A percentile compares a stretch with the other conserved stretches of the same genome.
phyloP scores from a whole-genome alignment of 768 basidiomycete species.

The Suillus occidentalis region DNA sequence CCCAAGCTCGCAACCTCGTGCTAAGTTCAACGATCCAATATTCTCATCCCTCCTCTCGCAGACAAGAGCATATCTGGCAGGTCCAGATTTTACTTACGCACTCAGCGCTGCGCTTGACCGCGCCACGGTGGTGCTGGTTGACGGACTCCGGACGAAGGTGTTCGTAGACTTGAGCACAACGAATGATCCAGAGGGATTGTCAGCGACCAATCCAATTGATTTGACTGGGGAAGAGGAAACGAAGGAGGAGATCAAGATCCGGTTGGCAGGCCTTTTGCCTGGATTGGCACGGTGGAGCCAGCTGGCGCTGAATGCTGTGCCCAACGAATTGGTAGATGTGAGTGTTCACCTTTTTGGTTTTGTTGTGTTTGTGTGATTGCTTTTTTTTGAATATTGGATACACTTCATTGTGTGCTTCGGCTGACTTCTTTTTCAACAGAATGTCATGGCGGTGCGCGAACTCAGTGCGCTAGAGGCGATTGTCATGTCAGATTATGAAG shows the following conservation, averaged over 20 bases:
- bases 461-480: constrained; percentile 71
- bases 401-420: neutral
- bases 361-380: neutral
- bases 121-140: constrained; percentile 63
- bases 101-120: constrained; percentile 73
- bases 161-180: constrained; percentile 42
- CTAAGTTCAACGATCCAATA: constrained; percentile 26
- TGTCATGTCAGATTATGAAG: constrained; percentile 68
- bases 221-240: constrained; percentile 12
- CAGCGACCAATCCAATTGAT: constrained; percentile 19
- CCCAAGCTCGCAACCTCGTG: neutral
- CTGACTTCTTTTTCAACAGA: constrained; percentile 37
- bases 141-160: constrained; percentile 61
- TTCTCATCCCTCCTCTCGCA: constrained; percentile 70
- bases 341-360: constrained; percentile 29
- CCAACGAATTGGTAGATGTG: constrained; percentile 84
- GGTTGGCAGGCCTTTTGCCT: constrained; percentile 80
- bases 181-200: constrained; percentile 12
- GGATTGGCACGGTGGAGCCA: constrained; percentile 79
- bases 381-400: constrained; percentile 1
- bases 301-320: constrained; percentile 61
- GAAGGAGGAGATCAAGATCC: constrained; percentile 48
- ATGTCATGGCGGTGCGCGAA: constrained; percentile 61
- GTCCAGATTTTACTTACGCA: constrained; percentile 68
- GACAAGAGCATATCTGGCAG: constrained; percentile 60